phyloP scores from a whole-genome alignment of 164 flowering plant genomes.

The Aristolochia contorta region DNA sequence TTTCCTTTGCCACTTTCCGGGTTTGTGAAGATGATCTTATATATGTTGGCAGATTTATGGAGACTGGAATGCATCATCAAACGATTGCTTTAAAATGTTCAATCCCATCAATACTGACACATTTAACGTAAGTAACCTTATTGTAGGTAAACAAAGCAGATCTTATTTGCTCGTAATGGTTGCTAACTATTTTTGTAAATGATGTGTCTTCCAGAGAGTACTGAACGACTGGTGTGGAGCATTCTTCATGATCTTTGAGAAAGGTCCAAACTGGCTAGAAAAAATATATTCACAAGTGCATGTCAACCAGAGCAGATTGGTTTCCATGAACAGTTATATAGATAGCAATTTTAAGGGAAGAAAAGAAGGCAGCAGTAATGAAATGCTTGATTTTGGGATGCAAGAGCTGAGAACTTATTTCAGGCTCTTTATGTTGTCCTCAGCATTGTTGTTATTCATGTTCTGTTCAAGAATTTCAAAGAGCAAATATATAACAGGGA shows the following conservation, averaged over 20 bases:
- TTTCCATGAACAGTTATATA: constrained; percentile 69
- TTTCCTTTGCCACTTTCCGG: background rate
- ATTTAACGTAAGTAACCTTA: constrained; percentile 42
- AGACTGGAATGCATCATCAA: constrained; percentile 54
- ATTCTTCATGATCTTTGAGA: constrained; percentile 59
- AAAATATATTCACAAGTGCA: constrained; percentile 20
- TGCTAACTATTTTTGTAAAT: background rate
- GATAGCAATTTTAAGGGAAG: constrained; percentile 59
- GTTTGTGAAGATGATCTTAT: constrained; percentile 1
- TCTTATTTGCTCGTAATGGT: too few relatives aligned
- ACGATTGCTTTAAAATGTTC: constrained; percentile 94
- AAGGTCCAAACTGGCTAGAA: constrained; percentile 39
- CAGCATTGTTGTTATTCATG: constrained; percentile 80
- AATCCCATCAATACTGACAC: constrained; percentile 68
- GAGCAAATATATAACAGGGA: constrained; percentile 48
- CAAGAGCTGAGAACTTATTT: constrained; percentile 89
- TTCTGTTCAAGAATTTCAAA: constrained; percentile 91
- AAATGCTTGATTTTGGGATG: constrained; percentile 77
- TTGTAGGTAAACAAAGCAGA: too few relatives aligned
- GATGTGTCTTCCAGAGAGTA: constrained; percentile 49
- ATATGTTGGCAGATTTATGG: constrained; percentile 69
- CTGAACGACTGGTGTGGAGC: constrained; percentile 79
- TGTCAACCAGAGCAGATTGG: constrained; percentile 31
- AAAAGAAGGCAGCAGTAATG: constrained; percentile 66
- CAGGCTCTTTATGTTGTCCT: constrained; percentile 78